A percentile compares a stretch with the other conserved stretches of the same genome.
phyloP scores from a whole-genome alignment of 1,139 yeast genomes.

The Protomyces gravidus region DNA sequence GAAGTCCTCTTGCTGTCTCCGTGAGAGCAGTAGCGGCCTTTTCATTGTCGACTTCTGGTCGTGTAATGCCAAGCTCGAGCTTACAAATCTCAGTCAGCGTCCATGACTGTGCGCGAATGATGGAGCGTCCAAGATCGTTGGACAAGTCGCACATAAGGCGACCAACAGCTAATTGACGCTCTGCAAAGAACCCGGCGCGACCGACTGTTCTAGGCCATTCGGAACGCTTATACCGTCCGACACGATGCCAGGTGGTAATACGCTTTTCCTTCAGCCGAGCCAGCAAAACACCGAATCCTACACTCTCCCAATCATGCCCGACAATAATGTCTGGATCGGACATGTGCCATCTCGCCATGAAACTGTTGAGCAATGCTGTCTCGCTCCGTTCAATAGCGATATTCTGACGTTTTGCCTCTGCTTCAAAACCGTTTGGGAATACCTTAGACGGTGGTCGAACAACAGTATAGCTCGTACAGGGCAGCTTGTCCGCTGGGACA shows the following conservation, averaged over 20 bases:
- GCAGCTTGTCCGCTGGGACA: conserved; percentile 39
- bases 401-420: conserved; percentile 48
- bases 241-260: conserved; percentile 69
- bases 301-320: conserved; percentile 80
- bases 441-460: conserved; percentile 63
- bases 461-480: conserved; percentile 50
- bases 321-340: conserved; percentile 85
- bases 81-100: conserved; percentile 87
- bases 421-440: conserved; percentile 70
- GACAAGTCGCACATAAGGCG: conserved; percentile 87
- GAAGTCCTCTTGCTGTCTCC: conserved; percentile 60
- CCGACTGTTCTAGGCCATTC: conserved; percentile 62
- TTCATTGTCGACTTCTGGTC: conserved; percentile 61
- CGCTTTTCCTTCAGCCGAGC: conserved; percentile 75
- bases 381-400: conserved; percentile 63
- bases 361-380: conserved; percentile 63
- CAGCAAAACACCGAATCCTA: conserved; percentile 71
- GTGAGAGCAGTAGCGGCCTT: conserved; percentile 47
- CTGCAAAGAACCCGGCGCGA: conserved; percentile 47
- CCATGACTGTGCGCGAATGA: conserved; percentile 97
- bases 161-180: conserved; percentile 72
- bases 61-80: conserved; percentile 60
- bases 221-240: conserved; percentile 73
- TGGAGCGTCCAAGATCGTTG: conserved; percentile 90
- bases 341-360: conserved; percentile 64